A percentile compares a stretch with the other conserved stretches of the same genome.
phyloP scores from a whole-genome alignment of 139 green algal genomes.

The Trebouxia sp. region DNA sequence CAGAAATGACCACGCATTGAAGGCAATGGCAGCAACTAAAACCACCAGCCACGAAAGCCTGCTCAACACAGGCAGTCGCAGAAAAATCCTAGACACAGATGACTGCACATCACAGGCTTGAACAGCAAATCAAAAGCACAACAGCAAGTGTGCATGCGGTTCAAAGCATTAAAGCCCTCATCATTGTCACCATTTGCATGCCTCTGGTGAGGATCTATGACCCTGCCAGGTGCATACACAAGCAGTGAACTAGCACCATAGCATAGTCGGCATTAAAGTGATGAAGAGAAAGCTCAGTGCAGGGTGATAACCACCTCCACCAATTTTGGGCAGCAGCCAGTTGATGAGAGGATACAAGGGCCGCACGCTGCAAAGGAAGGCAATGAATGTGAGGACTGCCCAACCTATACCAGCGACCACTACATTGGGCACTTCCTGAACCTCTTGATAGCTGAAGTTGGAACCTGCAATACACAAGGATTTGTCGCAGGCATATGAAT shows the following conservation, averaged over 20 bases:
- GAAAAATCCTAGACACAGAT: no score
- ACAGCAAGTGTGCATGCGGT: background rate
- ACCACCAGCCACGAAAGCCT: no score
- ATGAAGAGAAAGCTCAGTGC: background rate
- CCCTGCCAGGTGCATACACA: background rate
- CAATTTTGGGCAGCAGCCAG: slow-evolving; percentile 14
- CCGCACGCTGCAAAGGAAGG: slow-evolving; percentile 24
- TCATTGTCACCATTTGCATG: no score
- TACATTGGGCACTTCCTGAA: slow-evolving; percentile 17
- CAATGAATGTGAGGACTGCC: slow-evolving; percentile 16
- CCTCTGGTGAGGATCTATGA: background rate
- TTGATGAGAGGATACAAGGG: slow-evolving; percentile 32
- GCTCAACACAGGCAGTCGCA: no score
- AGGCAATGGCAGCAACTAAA: no score
- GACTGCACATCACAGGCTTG: no score
- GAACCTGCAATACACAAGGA: slow-evolving; percentile 16
- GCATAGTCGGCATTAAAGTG: background rate
- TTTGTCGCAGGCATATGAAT: no score
- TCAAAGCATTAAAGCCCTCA: background rate
- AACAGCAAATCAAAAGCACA: background rate
- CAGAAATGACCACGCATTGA: no score
- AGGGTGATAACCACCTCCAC: background rate
- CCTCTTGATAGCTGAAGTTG: slow-evolving; percentile 69
- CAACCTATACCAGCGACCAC: slow-evolving; percentile 28
- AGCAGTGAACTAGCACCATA: background rate